Conservation (phyloP, 2,329 filamentous ascomycete species). For the Sclerotinia nivalis region DNA sequence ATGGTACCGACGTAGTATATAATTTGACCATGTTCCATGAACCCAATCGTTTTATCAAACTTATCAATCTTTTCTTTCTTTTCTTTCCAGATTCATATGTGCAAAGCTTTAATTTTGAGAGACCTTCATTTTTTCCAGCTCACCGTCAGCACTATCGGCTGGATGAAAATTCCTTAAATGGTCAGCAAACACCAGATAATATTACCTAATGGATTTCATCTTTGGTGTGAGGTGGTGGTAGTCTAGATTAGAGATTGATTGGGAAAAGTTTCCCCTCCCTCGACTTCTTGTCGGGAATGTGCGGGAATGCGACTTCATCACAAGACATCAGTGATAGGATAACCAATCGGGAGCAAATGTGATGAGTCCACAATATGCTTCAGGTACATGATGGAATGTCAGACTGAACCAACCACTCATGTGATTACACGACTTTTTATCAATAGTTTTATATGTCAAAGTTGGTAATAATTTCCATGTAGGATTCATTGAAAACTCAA, state of each 20-base stretch:
- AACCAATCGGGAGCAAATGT: conserved; percentile 10
- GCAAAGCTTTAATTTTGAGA: neutral
- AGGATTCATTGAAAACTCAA: neutral
- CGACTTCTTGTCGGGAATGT: neutral
- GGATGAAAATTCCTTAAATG: conserved; percentile 7
- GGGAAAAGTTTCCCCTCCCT: conserved; percentile 11
- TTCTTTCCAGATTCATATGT: neutral
- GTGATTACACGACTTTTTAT: conserved; percentile 17
- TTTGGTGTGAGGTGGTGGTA: neutral
- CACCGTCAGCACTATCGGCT: neutral
- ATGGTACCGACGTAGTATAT: neutral
- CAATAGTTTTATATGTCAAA: conserved; percentile 4
- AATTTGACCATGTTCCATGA: neutral
- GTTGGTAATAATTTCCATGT: conserved; percentile 6
- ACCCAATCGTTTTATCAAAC: neutral
- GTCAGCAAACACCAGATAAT: neutral
- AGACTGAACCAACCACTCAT: conserved; percentile 15
- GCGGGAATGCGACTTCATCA: conserved; percentile 2
- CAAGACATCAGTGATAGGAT: neutral
- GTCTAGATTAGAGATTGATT: neutral
- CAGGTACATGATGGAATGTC: neutral
- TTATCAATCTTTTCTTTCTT: neutral
- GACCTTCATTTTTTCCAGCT: neutral
- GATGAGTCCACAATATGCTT: conserved; percentile 11
- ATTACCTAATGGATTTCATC: neutral